Evolutionary conservation across 2,329 filamentous ascomycete species (phyloP).

Genomic region (Scopulariopsis brevicaulis): DNA sequence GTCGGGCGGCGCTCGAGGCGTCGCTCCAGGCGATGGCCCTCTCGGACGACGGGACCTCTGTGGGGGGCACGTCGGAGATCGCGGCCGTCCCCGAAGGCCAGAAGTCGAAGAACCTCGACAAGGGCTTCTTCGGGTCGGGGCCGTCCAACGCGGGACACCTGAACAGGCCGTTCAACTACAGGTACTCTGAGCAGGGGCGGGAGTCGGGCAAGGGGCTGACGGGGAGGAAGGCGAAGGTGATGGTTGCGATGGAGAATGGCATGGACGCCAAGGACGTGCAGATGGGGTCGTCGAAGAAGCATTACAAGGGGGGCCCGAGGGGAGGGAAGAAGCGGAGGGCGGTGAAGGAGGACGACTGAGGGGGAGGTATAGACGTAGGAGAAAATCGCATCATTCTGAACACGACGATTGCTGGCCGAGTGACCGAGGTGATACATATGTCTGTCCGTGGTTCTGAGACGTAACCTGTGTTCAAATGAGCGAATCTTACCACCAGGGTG

Average conservation of each 20-base stretch:
- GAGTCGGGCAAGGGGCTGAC: conserved; percentile 52
- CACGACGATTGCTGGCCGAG: not conserved
- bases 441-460: no score
- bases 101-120: conserved; percentile 72
- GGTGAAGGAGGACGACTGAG: conserved; percentile 22
- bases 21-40: conserved; percentile 35
- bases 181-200: conserved; percentile 71
- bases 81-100: conserved; percentile 45
- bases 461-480: no score
- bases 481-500: no score
- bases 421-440: no score
- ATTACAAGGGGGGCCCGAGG: conserved; percentile 72
- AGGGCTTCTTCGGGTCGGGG: conserved; percentile 69
- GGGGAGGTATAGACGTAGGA: not conserved
- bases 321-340: conserved; percentile 40
- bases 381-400: not conserved
- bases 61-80: not conserved
- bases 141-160: conserved; percentile 54
- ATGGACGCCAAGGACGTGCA: conserved; percentile 71
- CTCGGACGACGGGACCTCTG: conserved; percentile 12
- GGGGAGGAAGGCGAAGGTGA: conserved; percentile 69
- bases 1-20: conserved; percentile 51
- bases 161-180: conserved; percentile 75
- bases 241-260: conserved; percentile 75
- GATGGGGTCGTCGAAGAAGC: conserved; percentile 68